Base-by-base conservation (phyloP, 192 early-diverging fungal species). In the Coemansia sp. region DNA sequence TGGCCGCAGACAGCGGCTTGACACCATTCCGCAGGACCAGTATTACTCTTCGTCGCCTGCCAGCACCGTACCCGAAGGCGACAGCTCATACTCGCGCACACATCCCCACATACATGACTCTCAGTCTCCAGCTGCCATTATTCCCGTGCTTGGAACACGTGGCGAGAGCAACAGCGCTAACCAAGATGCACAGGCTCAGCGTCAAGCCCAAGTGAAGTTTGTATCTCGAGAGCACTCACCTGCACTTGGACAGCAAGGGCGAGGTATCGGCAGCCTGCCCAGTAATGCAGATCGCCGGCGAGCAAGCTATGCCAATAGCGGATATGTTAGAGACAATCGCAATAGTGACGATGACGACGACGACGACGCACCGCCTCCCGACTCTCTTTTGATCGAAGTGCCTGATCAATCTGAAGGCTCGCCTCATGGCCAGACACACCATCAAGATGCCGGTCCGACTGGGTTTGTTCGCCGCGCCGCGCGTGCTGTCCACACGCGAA, bases 401-500 rank as follows among this genome's bases (percentile, higher is more conserved):
- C 70, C 70, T 22, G 50, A 53, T n/a, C 44, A 74, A 4, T 47
- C 27, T 11, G 31, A 27, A 52, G 22, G 39, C 22, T 47, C 15
- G n/a, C 62, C 38, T 38, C 33, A 40, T 66, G 9, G 31, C 65
- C 33, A 36, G 65, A 43, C 47, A 66, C 49, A 46, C 40, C 39
- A 53, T 43, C 36, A 31, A 33, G 47, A 29, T 22, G 40, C 58
- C 9, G 61, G 74, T 2, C 49, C 74, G 1, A 50, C 72, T 6
- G 75, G 57, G 39, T 83, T 83, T 75, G 80, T 83, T 12, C 68
- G 80, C 3, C 72, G 75, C 39, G 80, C 80, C 36, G 80, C 80
- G 18, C 75, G 69, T 3, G 80, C 80, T 12, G 80, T 78, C 16
- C 80, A 75, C 11, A 62, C 38, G 11, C 80, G 75, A 62, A 75